phyloP scores from a whole-genome alignment of 345 rosid genomes.

The Punica granatum region DNA sequence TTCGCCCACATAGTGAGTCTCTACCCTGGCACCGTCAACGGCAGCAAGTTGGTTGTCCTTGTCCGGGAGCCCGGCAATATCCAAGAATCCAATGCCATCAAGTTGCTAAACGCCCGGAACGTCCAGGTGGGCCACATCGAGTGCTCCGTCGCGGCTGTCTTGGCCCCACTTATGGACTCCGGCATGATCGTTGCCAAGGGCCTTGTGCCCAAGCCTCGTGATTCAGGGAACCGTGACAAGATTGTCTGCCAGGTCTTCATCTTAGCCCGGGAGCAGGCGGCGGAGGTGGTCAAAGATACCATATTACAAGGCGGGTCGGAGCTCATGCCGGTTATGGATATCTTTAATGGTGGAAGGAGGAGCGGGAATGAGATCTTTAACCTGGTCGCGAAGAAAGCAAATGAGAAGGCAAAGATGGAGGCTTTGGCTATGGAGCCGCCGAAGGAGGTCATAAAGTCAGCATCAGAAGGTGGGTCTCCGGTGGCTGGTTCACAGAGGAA shows the following conservation, averaged over 20 bases:
- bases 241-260: conserved; percentile 63
- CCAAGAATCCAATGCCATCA: conserved; percentile 56
- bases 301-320: conserved; percentile 43
- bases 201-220: conserved; percentile 54
- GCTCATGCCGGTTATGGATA: conserved; percentile 34
- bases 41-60: conserved; percentile 71
- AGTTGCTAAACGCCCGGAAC: conserved; percentile 55
- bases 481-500: conserved; percentile 59
- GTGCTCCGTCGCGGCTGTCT: conserved; percentile 55
- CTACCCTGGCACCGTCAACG: conserved; percentile 61
- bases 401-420: conserved; percentile 39
- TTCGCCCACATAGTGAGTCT: too few relatives aligned
- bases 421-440: conserved; percentile 66
- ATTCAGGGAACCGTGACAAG: conserved; percentile 27
- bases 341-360: conserved; percentile 27
- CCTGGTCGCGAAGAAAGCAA: conserved; percentile 52
- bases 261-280: conserved; percentile 38
- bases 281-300: conserved; percentile 21
- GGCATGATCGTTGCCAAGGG: conserved; percentile 46
- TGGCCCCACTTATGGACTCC: conserved; percentile 61
- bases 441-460: conserved; percentile 46
- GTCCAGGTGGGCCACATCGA: conserved; percentile 76
- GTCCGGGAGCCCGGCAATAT: conserved; percentile 64
- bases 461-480: conserved; percentile 81
- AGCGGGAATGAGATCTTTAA: conserved; percentile 65